Percentiles rank a stretch among this genome's conserved stretches.
These are phyloP conservation scores for Salix brachista DNA, from an alignment of 345 rosid species.

Conservation along the genomic window DNA sequence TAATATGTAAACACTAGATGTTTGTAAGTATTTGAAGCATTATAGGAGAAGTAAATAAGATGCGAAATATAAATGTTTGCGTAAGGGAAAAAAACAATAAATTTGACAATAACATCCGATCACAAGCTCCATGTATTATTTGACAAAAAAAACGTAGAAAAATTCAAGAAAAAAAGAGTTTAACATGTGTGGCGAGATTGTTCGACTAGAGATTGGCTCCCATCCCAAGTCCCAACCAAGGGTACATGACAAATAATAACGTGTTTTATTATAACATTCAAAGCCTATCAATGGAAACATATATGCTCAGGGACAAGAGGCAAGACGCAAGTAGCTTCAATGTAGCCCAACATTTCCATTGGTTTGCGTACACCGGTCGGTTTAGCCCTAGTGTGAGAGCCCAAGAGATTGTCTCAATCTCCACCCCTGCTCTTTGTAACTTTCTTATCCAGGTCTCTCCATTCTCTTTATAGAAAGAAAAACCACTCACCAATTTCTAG, in stretches of 20 bases:
- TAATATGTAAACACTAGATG: too few species aligned
- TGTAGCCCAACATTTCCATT: constrained; percentile 27
- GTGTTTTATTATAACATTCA: too few species aligned
- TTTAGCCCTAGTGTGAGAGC: constrained; percentile 4
- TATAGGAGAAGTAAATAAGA: too few species aligned
- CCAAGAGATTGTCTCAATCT: constrained; percentile 20
- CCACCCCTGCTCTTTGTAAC: constrained; percentile 6
- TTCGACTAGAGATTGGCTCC: constrained; percentile 12
- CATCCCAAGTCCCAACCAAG: constrained; percentile 16
- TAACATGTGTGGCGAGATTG: neutral
- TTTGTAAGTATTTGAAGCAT: too few species aligned
- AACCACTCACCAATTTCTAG: too few species aligned
- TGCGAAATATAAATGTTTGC: too few species aligned
- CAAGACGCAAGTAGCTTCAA: constrained; percentile 5
- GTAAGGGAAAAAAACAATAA: too few species aligned
- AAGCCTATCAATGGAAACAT: neutral
- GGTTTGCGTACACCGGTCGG: constrained; percentile 31
- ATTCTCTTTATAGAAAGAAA: neutral
- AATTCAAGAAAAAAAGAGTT: neutral
- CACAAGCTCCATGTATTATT: too few species aligned
- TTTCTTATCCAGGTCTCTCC: too few species aligned
- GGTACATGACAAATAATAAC: neutral
- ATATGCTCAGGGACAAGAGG: neutral
- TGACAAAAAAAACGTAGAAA: too few species aligned
- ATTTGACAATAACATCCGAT: too few species aligned